Evolutionary conservation across 306 rosid genomes (phyloP).

Genomic region (Lotus japonicus): DNA sequence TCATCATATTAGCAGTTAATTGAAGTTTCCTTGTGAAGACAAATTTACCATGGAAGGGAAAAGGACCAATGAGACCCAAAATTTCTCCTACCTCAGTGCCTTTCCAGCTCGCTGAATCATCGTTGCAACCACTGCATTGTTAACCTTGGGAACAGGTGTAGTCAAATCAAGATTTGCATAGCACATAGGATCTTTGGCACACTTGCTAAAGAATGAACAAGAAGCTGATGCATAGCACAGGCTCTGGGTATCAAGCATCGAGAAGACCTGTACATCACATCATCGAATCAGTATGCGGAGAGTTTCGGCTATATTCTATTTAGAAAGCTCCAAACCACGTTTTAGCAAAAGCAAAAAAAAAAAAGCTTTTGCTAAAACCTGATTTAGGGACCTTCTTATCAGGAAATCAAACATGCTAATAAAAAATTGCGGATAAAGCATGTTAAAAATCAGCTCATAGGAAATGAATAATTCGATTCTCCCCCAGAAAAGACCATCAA

Average conservation of each 20-base stretch:
- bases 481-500: too few species aligned
- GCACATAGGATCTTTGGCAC: slow-evolving; percentile 90
- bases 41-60: slow-evolving; percentile 5
- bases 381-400: too few species aligned
- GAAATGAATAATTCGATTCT: too few species aligned
- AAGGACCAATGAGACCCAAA: background rate
- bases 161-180: slow-evolving; percentile 79
- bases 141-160: slow-evolving; percentile 78
- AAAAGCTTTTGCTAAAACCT: too few species aligned
- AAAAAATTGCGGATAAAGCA: too few species aligned
- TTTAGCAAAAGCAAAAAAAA: too few species aligned
- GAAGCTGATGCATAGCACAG: slow-evolving; percentile 83
- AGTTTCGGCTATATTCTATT: too few species aligned
- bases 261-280: slow-evolving; percentile 60
- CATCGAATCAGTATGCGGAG: slow-evolving; percentile 7
- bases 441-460: too few species aligned
- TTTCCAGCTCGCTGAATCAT: slow-evolving; percentile 96
- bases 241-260: slow-evolving; percentile 90
- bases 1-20: background rate
- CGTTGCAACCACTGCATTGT: slow-evolving; percentile 90
- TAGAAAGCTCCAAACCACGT: too few species aligned
- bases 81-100: slow-evolving; percentile 59
- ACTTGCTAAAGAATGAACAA: slow-evolving; percentile 80
- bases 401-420: too few species aligned
- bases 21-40: background rate